Conservation (phyloP, 768 basidiomycete genomes). For the button mushroom (Agaricus bisporus) region DNA sequence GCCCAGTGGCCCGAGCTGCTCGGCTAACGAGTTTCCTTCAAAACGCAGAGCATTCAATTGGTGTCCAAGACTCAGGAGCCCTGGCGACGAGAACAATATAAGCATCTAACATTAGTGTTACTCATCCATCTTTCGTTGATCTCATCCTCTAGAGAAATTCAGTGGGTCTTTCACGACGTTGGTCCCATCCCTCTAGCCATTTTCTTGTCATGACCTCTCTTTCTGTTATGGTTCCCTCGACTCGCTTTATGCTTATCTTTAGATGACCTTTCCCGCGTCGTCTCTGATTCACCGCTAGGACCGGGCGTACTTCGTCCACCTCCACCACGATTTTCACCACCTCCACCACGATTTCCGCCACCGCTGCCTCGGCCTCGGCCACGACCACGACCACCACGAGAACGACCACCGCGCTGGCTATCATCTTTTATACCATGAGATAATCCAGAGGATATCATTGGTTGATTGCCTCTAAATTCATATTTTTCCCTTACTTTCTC, state of each 20-base stretch:
- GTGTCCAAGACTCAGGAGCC: too few relatives aligned
- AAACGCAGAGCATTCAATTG: too few relatives aligned
- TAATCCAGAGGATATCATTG: constrained; percentile 1
- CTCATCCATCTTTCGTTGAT: too few relatives aligned
- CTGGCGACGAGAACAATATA: too few relatives aligned
- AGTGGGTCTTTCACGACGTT: constrained; percentile 12
- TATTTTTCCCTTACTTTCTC: constrained; percentile 71
- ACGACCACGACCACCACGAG: constrained; percentile 19
- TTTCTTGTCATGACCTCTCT: constrained; percentile 86
- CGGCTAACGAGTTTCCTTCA: too few relatives aligned
- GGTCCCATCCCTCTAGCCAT: constrained; percentile 48
- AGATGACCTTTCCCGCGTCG: constrained; percentile 54
- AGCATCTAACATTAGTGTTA: too few relatives aligned
- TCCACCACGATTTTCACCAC: constrained; percentile 24
- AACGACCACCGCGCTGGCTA: constrained; percentile 24
- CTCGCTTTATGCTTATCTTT: constrained; percentile 78
- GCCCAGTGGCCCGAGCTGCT: too few relatives aligned
- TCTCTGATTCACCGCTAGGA: constrained; percentile 23
- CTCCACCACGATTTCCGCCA: constrained; percentile 33
- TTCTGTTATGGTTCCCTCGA: constrained; percentile 66
- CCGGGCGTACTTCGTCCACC: constrained; percentile 31
- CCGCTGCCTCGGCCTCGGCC: constrained; percentile 21
- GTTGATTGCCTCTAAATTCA: constrained; percentile 65
- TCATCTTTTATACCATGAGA: constrained; percentile 7
- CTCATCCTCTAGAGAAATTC: too few relatives aligned